Evolutionary conservation across 495 filamentous ascomycete genomes (phyloP).

Genomic region (Podospora tetraspora): DNA sequence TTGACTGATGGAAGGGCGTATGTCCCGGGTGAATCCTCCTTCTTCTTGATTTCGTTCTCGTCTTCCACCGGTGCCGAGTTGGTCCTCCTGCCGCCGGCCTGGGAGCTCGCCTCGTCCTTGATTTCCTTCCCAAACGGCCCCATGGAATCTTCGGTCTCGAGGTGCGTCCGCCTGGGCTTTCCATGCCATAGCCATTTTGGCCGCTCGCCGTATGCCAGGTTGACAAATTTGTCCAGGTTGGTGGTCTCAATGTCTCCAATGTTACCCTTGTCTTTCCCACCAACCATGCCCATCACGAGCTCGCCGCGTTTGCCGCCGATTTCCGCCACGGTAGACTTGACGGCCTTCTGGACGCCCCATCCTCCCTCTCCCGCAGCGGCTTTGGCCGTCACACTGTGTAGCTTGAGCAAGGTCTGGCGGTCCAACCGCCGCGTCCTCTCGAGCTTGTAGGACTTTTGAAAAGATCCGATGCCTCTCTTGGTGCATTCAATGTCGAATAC

Average conservation of each 20-base stretch:
- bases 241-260: constrained; percentile 89
- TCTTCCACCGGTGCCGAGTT: constrained; percentile 46
- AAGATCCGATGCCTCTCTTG: constrained; percentile 76
- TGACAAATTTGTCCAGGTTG: constrained; percentile 78
- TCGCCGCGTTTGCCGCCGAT: constrained; percentile 92
- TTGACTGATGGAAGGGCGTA: constrained; percentile 33
- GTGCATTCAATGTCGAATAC: constrained; percentile 78
- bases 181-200: constrained; percentile 94
- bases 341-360: constrained; percentile 74
- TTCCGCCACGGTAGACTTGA: constrained; percentile 92
- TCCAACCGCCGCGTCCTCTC: constrained; percentile 72
- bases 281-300: constrained; percentile 88
- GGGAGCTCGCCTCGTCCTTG: constrained; percentile 22
- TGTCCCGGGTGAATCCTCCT: constrained; percentile 37
- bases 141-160: constrained; percentile 49
- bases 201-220: constrained; percentile 69
- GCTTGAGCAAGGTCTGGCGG: constrained; percentile 69
- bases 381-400: constrained; percentile 80
- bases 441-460: constrained; percentile 85
- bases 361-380: constrained; percentile 71
- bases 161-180: constrained; percentile 57
- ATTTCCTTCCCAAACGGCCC: constrained; percentile 61
- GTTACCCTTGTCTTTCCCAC: constrained; percentile 77
- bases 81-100: constrained; percentile 47
- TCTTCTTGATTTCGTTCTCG: constrained; percentile 34